These are phyloP conservation scores for Exutisphaerella laricina DNA, from an alignment of 2,329 filamentous ascomycete species.

Conservation along the genomic window DNA sequence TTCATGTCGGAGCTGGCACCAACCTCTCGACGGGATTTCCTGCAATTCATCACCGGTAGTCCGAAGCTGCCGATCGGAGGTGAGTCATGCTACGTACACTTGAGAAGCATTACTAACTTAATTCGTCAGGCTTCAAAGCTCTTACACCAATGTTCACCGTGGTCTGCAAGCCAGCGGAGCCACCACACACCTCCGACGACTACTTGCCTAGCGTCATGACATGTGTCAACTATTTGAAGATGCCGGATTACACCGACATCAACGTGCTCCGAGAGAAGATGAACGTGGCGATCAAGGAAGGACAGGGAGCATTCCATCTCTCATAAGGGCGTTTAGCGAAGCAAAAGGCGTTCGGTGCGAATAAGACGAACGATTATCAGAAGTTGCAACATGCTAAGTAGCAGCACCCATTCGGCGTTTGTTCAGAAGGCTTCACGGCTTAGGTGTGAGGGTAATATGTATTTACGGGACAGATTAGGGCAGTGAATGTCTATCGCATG, in stretches of 20 bases:
- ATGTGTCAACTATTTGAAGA: constrained; percentile 97
- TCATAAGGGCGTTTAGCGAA: constrained; percentile 22
- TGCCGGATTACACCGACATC: constrained; percentile 84
- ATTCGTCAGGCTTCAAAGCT: constrained; percentile 80
- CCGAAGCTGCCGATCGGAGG: constrained; percentile 97
- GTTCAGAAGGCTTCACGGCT: background rate
- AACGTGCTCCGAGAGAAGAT: constrained; percentile 73
- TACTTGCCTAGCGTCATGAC: constrained; percentile 99
- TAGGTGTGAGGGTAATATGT: constrained; percentile 2
- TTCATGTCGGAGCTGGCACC: constrained; percentile 82
- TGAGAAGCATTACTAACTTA: constrained; percentile 15
- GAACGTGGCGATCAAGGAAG: constrained; percentile 82
- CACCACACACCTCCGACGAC: constrained; percentile 88
- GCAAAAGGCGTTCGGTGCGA: background rate
- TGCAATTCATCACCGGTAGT: constrained; percentile 97
- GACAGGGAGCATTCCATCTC: constrained; percentile 95
- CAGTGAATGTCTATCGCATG: background rate
- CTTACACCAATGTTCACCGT: constrained; percentile 98
- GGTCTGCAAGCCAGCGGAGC: constrained; percentile 96
- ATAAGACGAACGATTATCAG: background rate
- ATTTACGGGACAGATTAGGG: constrained; percentile 7
- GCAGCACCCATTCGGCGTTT: background rate
- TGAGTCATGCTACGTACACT: constrained; percentile 45
- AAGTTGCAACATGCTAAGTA: background rate
- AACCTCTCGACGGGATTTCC: constrained; percentile 78